phyloP scores from a whole-genome alignment of 164 flowering plant species.

The Magnolia kwangsiensis region DNA sequence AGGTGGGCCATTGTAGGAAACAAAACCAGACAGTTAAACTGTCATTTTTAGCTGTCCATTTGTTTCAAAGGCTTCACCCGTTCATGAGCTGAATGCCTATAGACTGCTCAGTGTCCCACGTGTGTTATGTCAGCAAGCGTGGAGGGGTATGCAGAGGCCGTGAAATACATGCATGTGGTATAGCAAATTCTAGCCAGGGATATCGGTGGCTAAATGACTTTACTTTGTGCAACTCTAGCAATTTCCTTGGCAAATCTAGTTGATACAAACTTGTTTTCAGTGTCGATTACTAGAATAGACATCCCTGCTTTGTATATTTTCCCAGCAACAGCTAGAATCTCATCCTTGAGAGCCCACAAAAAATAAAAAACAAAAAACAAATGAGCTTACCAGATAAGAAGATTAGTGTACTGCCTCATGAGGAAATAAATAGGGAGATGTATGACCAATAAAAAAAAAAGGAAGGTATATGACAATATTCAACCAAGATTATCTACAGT shows the following conservation, averaged over 20 bases:
- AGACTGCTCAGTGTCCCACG: background rate
- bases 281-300: conserved; percentile 95
- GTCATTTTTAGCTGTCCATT: too few species aligned
- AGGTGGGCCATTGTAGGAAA: too few species aligned
- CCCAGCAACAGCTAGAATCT: conserved; percentile 94
- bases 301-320: conserved; percentile 92
- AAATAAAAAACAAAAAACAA: background rate
- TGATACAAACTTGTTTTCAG: conserved; percentile 95
- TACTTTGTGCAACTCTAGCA: conserved; percentile 95
- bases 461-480: too few species aligned
- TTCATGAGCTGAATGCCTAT: too few species aligned
- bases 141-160: background rate
- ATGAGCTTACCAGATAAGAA: background rate
- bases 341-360: conserved; percentile 51
- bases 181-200: background rate
- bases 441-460: too few species aligned
- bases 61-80: too few species aligned
- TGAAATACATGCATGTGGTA: background rate
- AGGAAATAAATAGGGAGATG: too few species aligned
- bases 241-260: conserved; percentile 97
- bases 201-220: background rate
- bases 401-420: background rate
- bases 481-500: too few species aligned
- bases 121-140: background rate
- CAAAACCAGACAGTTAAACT: too few species aligned